Percentiles rank a stretch among this genome's conserved stretches.
Evolutionary conservation across 2,329 filamentous ascomycete species (phyloP).

Genomic region (Cordyceps sp.): DNA sequence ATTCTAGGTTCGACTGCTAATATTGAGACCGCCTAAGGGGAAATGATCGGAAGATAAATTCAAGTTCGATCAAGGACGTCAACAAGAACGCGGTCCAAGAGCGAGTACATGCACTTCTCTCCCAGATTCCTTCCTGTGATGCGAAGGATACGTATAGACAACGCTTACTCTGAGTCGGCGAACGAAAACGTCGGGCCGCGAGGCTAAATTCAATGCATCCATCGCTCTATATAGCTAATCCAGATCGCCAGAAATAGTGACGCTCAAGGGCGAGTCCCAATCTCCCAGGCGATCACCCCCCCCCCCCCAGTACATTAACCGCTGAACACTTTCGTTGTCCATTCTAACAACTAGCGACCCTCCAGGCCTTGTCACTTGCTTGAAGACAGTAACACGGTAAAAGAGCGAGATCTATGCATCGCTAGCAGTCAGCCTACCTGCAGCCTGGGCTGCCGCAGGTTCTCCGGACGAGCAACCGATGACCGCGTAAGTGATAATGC

Average conservation of each 20-base stretch:
- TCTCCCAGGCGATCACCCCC: too few species aligned
- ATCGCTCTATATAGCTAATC: neutral
- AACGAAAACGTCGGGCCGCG: neutral
- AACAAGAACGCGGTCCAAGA: neutral
- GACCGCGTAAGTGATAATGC: conserved; percentile 18
- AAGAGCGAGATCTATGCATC: neutral
- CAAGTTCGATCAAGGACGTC: neutral
- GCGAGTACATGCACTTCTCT: neutral
- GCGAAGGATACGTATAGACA: neutral
- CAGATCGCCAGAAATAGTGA: neutral
- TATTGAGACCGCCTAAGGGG: neutral
- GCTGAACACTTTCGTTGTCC: neutral
- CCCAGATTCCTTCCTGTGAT: neutral
- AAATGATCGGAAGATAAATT: neutral
- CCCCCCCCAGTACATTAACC: too few species aligned
- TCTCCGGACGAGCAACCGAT: conserved; percentile 28
- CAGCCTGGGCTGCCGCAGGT: conserved; percentile 26
- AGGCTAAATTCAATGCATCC: too few species aligned
- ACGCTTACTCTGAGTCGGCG: neutral
- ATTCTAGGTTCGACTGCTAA: neutral
- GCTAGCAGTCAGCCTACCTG: conserved; percentile 1
- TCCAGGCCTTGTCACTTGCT: neutral
- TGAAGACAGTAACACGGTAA: neutral
- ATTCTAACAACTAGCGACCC: neutral
- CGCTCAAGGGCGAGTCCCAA: neutral